Conservation (phyloP, 306 rosid species). For the Ceratonia siliqua region DNA sequence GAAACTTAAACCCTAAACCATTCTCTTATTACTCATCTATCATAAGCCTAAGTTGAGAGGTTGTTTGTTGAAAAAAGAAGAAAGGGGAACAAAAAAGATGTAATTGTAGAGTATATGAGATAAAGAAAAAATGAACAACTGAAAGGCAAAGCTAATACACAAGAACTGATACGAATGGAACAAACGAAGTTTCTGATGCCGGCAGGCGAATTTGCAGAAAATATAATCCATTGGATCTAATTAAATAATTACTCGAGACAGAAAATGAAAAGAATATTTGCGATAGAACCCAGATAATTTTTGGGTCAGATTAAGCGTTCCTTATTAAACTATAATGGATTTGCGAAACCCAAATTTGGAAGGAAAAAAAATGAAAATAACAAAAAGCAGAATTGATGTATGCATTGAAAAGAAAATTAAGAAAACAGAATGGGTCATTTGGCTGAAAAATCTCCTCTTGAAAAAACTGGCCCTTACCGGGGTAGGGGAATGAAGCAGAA, state of each 20-base stretch:
- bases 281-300: not conserved
- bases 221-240: not conserved
- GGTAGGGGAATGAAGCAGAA: not conserved
- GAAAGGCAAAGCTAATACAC: not conserved
- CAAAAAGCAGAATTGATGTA: not conserved
- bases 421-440: not conserved
- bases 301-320: not conserved
- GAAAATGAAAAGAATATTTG: not conserved
- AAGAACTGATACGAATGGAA: not conserved
- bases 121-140: not conserved
- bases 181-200: not conserved
- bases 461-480: not conserved
- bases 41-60: conserved; percentile 44
- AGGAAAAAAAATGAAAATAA: not conserved
- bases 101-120: not conserved
- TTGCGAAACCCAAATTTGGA: not conserved
- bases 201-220: not conserved
- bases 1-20: conserved; percentile 58
- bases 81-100: not conserved
- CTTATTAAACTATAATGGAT: not conserved
- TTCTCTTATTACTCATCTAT: conserved; percentile 49
- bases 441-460: not conserved
- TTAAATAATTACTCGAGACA: not conserved
- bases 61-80: conserved; percentile 14
- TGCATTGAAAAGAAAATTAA: not conserved